These are phyloP conservation scores for Candida dajiaensis DNA, from an alignment of 805 yeast genomes.

Conservation along the genomic window DNA sequence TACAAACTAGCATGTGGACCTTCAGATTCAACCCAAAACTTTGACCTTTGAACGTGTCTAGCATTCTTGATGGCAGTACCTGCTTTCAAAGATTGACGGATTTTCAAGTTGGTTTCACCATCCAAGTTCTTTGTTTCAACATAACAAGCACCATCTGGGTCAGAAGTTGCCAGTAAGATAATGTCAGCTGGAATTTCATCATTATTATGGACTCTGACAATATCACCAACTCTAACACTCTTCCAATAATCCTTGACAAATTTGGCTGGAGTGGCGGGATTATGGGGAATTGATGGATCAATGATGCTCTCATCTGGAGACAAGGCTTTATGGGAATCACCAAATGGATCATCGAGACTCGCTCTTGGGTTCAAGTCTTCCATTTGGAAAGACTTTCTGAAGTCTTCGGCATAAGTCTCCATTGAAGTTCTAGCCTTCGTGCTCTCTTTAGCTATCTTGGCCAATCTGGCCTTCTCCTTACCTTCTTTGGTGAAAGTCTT, in stretches of 20 bases:
- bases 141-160: constrained; percentile 59
- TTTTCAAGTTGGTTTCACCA: constrained; percentile 74
- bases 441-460: constrained; percentile 21
- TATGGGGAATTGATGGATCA: constrained; percentile 46
- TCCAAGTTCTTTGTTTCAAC: constrained; percentile 79
- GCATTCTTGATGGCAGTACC: constrained; percentile 42
- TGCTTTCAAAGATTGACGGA: constrained; percentile 62
- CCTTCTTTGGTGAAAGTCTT: constrained; percentile 36
- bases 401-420: constrained; percentile 28
- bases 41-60: constrained; percentile 40
- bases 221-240: constrained; percentile 65
- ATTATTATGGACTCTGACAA: constrained; percentile 61
- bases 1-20: constrained; percentile 77
- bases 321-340: constrained; percentile 21
- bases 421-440: constrained; percentile 31
- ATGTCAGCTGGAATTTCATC: constrained; percentile 81
- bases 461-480: constrained; percentile 26
- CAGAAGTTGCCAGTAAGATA: constrained; percentile 57
- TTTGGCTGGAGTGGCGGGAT: constrained; percentile 9
- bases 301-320: constrained; percentile 44
- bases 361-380: constrained; percentile 18
- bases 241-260: constrained; percentile 49
- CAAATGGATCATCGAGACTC: constrained; percentile 15
- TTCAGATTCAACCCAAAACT: constrained; percentile 67
- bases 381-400: constrained; percentile 23